phyloP scores from a whole-genome alignment of 1,284 basidiomycete genomes.

The Xerocomus amazonicus region DNA sequence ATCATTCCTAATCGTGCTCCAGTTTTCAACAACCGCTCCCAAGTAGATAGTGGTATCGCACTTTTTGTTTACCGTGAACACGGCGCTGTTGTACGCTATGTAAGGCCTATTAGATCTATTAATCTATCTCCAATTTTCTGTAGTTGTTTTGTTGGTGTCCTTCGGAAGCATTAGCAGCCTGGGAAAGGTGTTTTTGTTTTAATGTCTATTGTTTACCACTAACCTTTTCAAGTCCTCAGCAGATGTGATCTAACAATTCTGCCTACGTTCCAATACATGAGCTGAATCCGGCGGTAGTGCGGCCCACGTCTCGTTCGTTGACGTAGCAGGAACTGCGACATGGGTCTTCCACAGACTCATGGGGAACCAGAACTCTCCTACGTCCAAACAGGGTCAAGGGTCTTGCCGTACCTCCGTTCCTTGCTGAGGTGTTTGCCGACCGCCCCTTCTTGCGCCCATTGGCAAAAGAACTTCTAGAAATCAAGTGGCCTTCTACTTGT shows the following conservation, averaged over 20 bases:
- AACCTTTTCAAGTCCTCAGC: background rate
- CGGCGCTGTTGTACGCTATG: slow-evolving; percentile 31
- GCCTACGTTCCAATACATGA: background rate
- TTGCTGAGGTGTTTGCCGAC: background rate
- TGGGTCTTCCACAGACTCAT: background rate
- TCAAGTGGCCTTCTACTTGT: background rate
- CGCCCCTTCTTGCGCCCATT: background rate
- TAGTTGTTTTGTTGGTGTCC: too few relatives aligned
- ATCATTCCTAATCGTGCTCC: background rate
- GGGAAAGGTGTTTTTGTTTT: background rate
- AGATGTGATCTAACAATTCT: background rate
- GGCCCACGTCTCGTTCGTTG: background rate
- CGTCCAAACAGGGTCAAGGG: background rate
- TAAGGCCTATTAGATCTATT: slow-evolving; percentile 29
- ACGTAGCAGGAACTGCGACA: slow-evolving; percentile 1
- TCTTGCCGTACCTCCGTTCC: background rate
- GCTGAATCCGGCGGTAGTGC: background rate
- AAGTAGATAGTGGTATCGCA: slow-evolving; percentile 26
- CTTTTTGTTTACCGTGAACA: slow-evolving; percentile 12
- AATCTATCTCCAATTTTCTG: slow-evolving; percentile 20
- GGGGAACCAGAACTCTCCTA: background rate
- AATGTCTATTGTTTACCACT: background rate
- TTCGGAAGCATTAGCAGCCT: too few relatives aligned
- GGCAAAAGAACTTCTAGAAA: background rate
- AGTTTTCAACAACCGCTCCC: slow-evolving; percentile 44